Evolutionary conservation across 345 rosid genomes (phyloP).

Genomic region (Corchorus olitorius): DNA sequence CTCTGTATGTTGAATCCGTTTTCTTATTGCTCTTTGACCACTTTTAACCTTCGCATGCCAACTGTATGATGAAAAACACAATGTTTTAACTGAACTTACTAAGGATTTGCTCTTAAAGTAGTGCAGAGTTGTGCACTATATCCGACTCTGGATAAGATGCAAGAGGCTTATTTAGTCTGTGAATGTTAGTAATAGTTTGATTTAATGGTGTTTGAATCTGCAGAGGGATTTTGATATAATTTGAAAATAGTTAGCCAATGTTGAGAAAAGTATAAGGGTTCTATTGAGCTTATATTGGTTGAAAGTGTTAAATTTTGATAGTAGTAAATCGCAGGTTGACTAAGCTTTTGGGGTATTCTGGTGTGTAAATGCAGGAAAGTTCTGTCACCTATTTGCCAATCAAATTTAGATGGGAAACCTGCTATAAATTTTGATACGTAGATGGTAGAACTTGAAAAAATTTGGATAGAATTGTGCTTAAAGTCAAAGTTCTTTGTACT

Average conservation of each 20-base stretch:
- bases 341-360: not conserved
- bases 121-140: not conserved
- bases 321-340: not conserved
- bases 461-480: conserved; percentile 7
- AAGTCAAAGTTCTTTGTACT: not conserved
- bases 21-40: not conserved
- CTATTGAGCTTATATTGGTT: not conserved
- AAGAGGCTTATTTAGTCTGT: not conserved
- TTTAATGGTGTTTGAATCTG: not conserved
- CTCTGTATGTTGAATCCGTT: conserved; percentile 58
- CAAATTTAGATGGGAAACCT: not conserved
- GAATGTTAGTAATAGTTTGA: not conserved
- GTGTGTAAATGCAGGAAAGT: not conserved
- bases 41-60: not conserved
- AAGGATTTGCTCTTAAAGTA: not conserved
- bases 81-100: not conserved
- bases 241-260: not conserved
- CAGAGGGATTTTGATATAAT: not conserved
- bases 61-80: no score
- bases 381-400: not conserved
- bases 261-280: not conserved
- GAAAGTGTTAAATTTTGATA: conserved; percentile 5
- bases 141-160: no score
- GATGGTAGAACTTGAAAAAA: not conserved
- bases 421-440: not conserved